phyloP scores from a whole-genome alignment of 345 rosid genomes.

The Melastoma malabathricum region DNA sequence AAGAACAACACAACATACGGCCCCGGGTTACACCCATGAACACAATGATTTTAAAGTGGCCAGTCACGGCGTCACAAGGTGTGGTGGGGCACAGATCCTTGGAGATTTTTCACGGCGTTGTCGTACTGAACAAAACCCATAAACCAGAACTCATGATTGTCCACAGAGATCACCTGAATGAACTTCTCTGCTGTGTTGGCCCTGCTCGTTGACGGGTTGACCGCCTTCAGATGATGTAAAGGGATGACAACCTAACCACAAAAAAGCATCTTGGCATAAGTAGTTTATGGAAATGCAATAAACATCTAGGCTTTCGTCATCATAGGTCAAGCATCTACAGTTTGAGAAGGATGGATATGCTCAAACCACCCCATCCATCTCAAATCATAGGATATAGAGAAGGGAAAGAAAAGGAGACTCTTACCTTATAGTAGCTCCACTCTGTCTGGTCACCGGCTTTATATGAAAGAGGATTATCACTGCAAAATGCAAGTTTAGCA shows the following conservation, averaged over 20 bases:
- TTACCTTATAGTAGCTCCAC: slow-evolving; percentile 90
- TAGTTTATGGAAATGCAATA: not conserved
- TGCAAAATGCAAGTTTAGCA: slow-evolving; percentile 67
- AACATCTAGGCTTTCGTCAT: no score
- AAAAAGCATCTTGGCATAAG: not conserved
- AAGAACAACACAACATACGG: no score
- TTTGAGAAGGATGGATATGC: not conserved
- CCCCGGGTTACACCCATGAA: no score
- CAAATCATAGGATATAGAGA: not conserved
- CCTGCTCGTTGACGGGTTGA: slow-evolving; percentile 71
- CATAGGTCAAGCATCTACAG: no score
- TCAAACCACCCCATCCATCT: no score
- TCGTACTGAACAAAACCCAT: slow-evolving; percentile 81
- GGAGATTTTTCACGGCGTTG: slow-evolving; percentile 60
- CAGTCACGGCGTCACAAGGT: slow-evolving; percentile 11
- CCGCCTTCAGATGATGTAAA: slow-evolving; percentile 52
- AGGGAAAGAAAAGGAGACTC: not conserved
- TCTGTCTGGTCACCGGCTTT: slow-evolving; percentile 54
- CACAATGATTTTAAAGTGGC: no score
- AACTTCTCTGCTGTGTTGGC: slow-evolving; percentile 60
- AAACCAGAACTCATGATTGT: slow-evolving; percentile 89
- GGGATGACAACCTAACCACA: slow-evolving; percentile 57
- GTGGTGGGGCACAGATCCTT: slow-evolving; percentile 30
- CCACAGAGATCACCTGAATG: slow-evolving; percentile 67
- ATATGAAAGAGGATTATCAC: slow-evolving; percentile 76